Evolutionary conservation across 139 green algal genomes (phyloP), one percentile per base, ranked within the genome.

Genomic region (Chlamydomonas incerta): DNA sequence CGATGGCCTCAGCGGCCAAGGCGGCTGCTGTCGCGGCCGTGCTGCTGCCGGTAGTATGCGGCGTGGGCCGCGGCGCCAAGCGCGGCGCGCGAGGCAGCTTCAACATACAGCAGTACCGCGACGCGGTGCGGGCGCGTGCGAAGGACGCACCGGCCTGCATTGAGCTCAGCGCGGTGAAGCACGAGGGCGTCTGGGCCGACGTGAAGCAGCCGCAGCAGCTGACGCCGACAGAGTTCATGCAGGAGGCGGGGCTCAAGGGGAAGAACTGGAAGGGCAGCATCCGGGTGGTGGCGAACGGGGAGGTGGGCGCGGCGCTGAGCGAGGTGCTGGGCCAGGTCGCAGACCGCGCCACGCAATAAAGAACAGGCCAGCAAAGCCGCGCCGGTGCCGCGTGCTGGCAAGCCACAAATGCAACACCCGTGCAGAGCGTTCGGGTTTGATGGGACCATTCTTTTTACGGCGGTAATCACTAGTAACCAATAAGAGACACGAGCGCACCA

Each of bases 261-360:
- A 68, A 81, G 31, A 69, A 52, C 57, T 81, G 74, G 74, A 52
- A 55, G 55, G 31, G 20, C 33, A 65, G 47, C 72, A 79, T 79
- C 15, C 72, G 72, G 4, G 72, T 79, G 10, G 14, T 81, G 0
- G 74, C 69, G 55, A 57, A 57, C 11, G 74, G 15, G 46, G 21
- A 10, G 31, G 55, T 69, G 33, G 74, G 33, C 5, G 5, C 31
- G 31, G 21, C 33, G 21, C 31, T 81, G 23, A 57, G 55, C 10
- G 55, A 68, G 9, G 13, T 65, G 29, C 72, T 79, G 14, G 46
- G 24, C 9, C 72, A 20, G 29, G 47, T 29, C 10, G 72, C 4
- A 2, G 47, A 63, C 21, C 46, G 47, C 0, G 8, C 13, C 13
- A 29, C n/a, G 29, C 63, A 20, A 10, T 70, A 70, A 21, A 23